phyloP scores from a whole-genome alignment of 2,329 filamentous ascomycete species.

The Beauveria pseudobassiana region DNA sequence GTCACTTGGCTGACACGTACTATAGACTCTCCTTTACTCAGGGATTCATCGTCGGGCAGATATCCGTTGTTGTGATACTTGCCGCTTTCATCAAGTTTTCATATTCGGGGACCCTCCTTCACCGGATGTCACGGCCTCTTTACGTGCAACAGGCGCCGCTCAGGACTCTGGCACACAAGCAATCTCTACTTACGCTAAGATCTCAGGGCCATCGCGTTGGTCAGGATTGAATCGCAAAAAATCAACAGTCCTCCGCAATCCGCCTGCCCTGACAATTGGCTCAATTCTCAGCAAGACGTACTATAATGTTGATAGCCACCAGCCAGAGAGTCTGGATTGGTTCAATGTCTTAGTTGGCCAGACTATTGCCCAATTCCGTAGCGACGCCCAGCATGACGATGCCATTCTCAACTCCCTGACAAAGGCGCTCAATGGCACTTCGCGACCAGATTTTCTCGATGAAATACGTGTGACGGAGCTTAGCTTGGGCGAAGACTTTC shows the following conservation, averaged over 20 bases:
- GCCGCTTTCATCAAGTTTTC: constrained; percentile 99
- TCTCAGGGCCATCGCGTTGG: constrained; percentile 33
- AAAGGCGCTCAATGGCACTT: constrained; percentile 76
- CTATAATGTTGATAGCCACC: constrained; percentile 91
- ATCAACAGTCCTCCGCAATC: constrained; percentile 64
- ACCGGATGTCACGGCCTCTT: constrained; percentile 68
- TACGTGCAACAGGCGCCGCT: constrained; percentile 65
- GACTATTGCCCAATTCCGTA: constrained; percentile 90
- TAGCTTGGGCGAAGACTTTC: constrained; percentile 91
- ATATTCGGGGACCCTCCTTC: constrained; percentile 94
- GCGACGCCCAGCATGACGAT: constrained; percentile 85
- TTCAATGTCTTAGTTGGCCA: constrained; percentile 97
- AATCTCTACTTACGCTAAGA: constrained; percentile 59
- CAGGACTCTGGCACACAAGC: constrained; percentile 67
- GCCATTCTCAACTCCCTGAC: constrained; percentile 81
- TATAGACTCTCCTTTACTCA: constrained; percentile 81
- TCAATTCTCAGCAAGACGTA: constrained; percentile 96
- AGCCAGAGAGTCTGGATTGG: constrained; percentile 95
- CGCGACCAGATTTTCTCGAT: constrained; percentile 84
- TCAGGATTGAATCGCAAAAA: constrained; percentile 53
- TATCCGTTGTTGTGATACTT: constrained; percentile 84
- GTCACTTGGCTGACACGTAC: neutral
- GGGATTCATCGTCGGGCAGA: constrained; percentile 85
- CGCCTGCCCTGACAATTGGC: constrained; percentile 75
- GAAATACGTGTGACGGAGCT: constrained; percentile 92